phyloP scores from a whole-genome alignment of 257 asterid species.

The Salvia miltiorrhiza region DNA sequence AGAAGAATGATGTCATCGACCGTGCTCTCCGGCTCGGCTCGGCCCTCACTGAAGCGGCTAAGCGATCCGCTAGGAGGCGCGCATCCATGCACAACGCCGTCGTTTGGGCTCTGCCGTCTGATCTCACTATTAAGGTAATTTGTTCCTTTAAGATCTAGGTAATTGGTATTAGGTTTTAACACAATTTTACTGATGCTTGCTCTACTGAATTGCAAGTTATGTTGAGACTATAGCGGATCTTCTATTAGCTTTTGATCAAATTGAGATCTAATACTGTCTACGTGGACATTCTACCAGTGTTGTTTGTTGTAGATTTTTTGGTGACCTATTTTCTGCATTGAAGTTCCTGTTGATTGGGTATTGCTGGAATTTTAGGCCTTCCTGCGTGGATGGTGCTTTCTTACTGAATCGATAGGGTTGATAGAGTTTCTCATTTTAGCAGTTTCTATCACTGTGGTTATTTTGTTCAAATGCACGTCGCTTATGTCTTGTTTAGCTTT shows the following conservation, averaged over 20 bases:
- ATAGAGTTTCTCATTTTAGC: not conserved
- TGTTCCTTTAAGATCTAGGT: not conserved
- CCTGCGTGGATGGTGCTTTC: slow-evolving; percentile 14
- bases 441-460: slow-evolving; percentile 5
- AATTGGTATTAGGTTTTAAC: not conserved
- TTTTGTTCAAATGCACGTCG: not conserved
- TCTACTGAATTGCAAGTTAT: slow-evolving; percentile 2
- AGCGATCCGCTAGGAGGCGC: slow-evolving; percentile 62
- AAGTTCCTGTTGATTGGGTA: not conserved
- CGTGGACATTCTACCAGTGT: not conserved
- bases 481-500: slow-evolving; percentile 1
- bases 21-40: slow-evolving; percentile 70
- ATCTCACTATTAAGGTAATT: slow-evolving; percentile 71
- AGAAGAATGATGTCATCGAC: slow-evolving; percentile 48
- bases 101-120: slow-evolving; percentile 69
- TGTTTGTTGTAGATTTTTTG: not conserved
- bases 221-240: not conserved
- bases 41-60: slow-evolving; percentile 68
- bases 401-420: not conserved
- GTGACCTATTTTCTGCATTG: not conserved
- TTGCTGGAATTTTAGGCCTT: not conserved
- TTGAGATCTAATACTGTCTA: not conserved
- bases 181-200: not conserved
- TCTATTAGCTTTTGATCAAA: not conserved
- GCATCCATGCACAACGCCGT: slow-evolving; percentile 60